Percentiles rank a stretch among this genome's conserved stretches.
These are phyloP conservation scores for Hyaloperonospora brassicae DNA, from an alignment of 352 stramenopile species.

Conservation along the genomic window DNA sequence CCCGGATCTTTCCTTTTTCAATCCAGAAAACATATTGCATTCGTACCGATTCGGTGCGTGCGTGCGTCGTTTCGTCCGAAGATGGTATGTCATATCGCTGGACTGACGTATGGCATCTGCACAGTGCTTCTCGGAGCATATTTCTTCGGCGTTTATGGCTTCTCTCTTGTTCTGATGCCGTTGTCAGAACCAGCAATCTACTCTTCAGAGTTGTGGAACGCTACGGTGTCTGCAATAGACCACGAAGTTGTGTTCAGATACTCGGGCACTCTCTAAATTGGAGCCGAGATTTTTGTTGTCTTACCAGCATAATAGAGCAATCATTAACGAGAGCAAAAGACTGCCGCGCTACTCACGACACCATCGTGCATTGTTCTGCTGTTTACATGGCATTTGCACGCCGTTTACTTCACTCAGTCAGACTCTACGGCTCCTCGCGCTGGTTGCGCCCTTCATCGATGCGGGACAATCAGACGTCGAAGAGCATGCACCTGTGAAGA, in stretches of 20 bases:
- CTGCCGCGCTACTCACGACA: conserved; percentile 14
- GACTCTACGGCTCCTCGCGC: conserved; percentile 5
- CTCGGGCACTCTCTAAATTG: conserved; percentile 29
- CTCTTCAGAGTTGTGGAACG: conserved; percentile 73
- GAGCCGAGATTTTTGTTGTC: conserved; percentile 16
- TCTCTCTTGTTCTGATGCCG: conserved; percentile 65
- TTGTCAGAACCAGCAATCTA: conserved; percentile 76
- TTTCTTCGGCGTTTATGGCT: conserved; percentile 77
- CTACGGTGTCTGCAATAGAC: conserved; percentile 44
- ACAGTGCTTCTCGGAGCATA: conserved; percentile 72
- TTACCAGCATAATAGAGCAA: conserved; percentile 29
- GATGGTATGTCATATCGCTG: conserved; percentile 3
- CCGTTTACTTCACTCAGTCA: too few relatives aligned
- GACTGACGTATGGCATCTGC: too few relatives aligned
- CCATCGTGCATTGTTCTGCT: too few relatives aligned
- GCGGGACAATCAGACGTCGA: too few relatives aligned
- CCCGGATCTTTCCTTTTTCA: conserved; percentile 82
- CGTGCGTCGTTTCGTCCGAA: not conserved
- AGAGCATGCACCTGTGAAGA: too few relatives aligned
- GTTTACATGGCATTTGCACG: too few relatives aligned
- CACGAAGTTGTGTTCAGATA: conserved; percentile 40
- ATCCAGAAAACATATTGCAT: conserved; percentile 63
- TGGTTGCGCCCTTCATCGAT: conserved; percentile 13
- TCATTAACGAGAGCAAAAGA: conserved; percentile 25
- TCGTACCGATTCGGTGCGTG: conserved; percentile 61